phyloP scores from a whole-genome alignment of 306 rosid genomes.

The Citrullus mucosospermus region DNA sequence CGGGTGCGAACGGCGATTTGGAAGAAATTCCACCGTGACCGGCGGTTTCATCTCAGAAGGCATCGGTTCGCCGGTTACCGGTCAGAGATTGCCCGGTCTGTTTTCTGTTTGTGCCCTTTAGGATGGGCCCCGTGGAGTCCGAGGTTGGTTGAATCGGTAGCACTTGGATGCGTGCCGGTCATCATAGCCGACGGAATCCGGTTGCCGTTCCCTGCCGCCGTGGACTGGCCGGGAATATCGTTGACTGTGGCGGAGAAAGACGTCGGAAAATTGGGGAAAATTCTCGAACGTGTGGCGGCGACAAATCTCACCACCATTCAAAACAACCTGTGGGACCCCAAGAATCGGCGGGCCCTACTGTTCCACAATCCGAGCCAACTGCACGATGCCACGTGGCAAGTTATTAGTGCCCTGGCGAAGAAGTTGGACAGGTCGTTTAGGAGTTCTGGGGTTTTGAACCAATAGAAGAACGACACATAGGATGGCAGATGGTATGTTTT shows the following conservation, averaged over 20 bases:
- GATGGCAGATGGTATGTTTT: neutral
- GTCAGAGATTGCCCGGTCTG: constrained; percentile 66
- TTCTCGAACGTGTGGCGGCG: constrained; percentile 64
- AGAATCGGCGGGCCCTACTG: constrained; percentile 44
- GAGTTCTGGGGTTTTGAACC: constrained; percentile 24
- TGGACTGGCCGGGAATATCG: constrained; percentile 71
- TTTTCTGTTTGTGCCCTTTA: constrained; percentile 70
- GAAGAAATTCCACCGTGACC: constrained; percentile 50
- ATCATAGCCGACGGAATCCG: constrained; percentile 72
- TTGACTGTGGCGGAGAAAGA: constrained; percentile 69
- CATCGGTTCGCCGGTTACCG: constrained; percentile 76
- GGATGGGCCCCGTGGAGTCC: constrained; percentile 99
- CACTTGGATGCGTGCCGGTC: constrained; percentile 80
- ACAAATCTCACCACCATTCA: constrained; percentile 58
- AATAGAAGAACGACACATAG: constrained; percentile 21
- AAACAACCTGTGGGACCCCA: constrained; percentile 46
- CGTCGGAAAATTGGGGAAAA: constrained; percentile 41
- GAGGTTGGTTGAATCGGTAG: constrained; percentile 71
- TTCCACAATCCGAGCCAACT: constrained; percentile 27
- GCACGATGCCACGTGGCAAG: constrained; percentile 94
- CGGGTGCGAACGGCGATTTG: constrained; percentile 64
- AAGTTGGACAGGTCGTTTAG: constrained; percentile 40
- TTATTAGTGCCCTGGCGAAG: constrained; percentile 19
- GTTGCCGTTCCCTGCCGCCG: constrained; percentile 47
- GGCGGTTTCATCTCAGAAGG: constrained; percentile 57